phyloP scores from a whole-genome alignment of 1,139 yeast species.

The Saccharomycopsis hybrid region DNA sequence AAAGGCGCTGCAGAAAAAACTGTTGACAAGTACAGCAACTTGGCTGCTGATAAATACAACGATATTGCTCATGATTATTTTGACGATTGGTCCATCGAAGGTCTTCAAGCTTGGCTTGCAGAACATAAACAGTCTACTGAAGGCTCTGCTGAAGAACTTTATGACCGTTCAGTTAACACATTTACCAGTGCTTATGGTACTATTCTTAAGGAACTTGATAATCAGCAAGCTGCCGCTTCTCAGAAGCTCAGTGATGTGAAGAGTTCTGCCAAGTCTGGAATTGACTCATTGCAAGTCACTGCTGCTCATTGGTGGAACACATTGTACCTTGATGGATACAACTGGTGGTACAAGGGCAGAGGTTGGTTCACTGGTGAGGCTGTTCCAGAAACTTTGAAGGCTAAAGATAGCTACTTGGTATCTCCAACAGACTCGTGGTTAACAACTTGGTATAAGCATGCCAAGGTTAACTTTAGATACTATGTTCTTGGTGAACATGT shows the following conservation, averaged over 20 bases:
- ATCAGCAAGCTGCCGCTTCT: neutral
- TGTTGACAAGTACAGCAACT: constrained; percentile 8
- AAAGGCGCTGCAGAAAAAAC: constrained; percentile 14
- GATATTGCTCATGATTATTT: constrained; percentile 33
- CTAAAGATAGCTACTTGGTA: neutral
- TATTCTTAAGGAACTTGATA: constrained; percentile 17
- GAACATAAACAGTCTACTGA: constrained; percentile 32
- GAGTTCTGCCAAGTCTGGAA: too few relatives aligned
- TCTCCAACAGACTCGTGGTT: neutral
- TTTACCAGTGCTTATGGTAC: constrained; percentile 26
- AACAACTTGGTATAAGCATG: constrained; percentile 4
- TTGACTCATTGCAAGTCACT: too few relatives aligned
- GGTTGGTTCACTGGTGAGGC: neutral
- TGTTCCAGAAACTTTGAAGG: neutral
- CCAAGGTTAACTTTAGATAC: constrained; percentile 2
- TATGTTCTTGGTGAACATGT: constrained; percentile 7
- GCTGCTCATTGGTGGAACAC: neutral
- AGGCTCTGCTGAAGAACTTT: constrained; percentile 34
- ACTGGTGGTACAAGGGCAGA: neutral
- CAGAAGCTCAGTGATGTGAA: neutral
- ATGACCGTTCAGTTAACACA: constrained; percentile 31
- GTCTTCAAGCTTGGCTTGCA: constrained; percentile 35
- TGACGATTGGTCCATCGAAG: constrained; percentile 40
- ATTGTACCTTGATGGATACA: neutral
- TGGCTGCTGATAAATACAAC: constrained; percentile 22